Base-by-base conservation (phyloP, 164 flowering plant species). In the Kalanchoe fedtschenkoi region DNA sequence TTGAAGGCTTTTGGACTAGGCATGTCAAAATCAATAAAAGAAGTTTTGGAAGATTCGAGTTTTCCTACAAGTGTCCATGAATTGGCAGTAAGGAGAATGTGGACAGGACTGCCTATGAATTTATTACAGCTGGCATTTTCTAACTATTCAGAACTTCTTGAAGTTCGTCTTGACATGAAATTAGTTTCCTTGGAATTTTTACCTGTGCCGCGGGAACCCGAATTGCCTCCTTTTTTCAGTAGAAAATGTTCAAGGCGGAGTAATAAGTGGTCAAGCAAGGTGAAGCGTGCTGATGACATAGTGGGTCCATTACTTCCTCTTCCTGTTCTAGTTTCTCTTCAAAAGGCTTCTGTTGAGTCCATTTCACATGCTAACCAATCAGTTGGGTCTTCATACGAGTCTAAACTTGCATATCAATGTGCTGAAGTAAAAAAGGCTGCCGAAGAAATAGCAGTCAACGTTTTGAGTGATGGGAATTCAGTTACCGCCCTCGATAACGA, bases 241-340 rank as follows among this genome's bases (percentile, higher is more conserved):
- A 75, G 86, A 68, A 68, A 68, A 62, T 83, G 88, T 57, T 81
- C 83, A 4, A 39, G 47, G 42, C 76, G 76, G 24, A 78, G 87
- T 68, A 83, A 69, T 61, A 83, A 72, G 74, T 72, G 80, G 81
- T 67, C 81, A 10, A 26, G 60, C 14, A 82, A 79, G 56, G 72
- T 66, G 38, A 71, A 30, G 34, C 75, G 63, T 0, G 37, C 68
- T 63, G 70, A 74, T 64, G 62, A 62, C 33, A 67, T 80, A 61
- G 80, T 87, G 14, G 97, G 96, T 62, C 95, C 97, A 9, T 76
- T 77, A 43, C 71, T 87, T 70, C 96, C 97, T 38, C 84, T 85
- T 60, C 84, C 82, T 17, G 29, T 83, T 58, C 69, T 85, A 21
- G 66, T 64, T 15, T 38, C 71, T 37, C 78, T 83, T 65, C 62